Evolutionary conservation across 2,329 filamentous ascomycete species (phyloP), one percentile per base, ranked within the genome.

Genomic region (Helotiales sp.): DNA sequence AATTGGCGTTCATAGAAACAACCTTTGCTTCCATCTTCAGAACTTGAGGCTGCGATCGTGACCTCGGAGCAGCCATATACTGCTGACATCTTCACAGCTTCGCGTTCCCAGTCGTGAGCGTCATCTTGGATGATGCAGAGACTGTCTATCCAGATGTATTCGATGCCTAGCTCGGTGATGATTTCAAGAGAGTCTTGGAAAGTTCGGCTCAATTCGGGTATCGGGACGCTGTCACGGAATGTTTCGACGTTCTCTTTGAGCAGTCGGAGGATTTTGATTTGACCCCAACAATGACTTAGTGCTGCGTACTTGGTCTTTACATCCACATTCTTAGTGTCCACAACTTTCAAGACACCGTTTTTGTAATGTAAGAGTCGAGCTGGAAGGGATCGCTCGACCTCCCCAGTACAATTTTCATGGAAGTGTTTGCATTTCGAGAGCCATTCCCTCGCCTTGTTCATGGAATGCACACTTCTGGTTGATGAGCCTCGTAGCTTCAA

Each of bases 241-340:
- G 27, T n/a, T 24, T 34, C 75, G 78, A 57, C 83, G 83, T 80
- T 80, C 82, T 33, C 30, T 17, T 50, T 34, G 5, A 24, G 38
- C 17, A 33, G 17, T 50, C 29, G 15, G 10, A 34, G 19, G 19
- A 50, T 34, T 33, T 50, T 33, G 29, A 50, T 42, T 13, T 42
- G 22, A n/a, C 47, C 47, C 47, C 47, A 36, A 17, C 30, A 50
- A 22, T 50, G 30, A 31, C 47, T 50, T 9, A 50, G 15, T 1
- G 47, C 47, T 4, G 19, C 30, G 22, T 50, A 50, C 9, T 8
- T 12, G 15, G n/a, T 31, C 17, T 22, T 42, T 8, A 15, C 25
- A 3, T 42, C 38, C 17, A 24, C 5, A 3, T 13, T 12, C 7
- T 22, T 6, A 3, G 38, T 42, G 7, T 17, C 22, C 9, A 42